Evolutionary conservation across 2,329 filamentous ascomycete species (phyloP), one percentile per base, ranked within the genome.

Genomic region (Elsinoe necatrix): DNA sequence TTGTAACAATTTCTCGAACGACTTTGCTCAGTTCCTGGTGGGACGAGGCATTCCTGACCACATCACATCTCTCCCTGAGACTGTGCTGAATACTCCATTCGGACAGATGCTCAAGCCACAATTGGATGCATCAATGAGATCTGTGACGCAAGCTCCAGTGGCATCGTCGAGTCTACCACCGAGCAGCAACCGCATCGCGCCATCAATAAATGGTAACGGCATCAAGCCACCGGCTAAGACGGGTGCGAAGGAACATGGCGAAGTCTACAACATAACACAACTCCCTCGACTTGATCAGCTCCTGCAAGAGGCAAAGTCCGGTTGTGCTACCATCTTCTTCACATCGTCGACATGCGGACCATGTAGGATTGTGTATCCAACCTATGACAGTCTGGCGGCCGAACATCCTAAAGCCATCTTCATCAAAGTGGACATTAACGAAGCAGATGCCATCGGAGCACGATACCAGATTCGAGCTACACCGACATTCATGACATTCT

Each of bases 1-100:
- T 68, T 97, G 92, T 75, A 98, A 97, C 74, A 96, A 96, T 71
- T 98, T 97, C 71, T 89, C 87, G 2, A 92, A 97, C 66, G 90
- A 95, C 60, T 85, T 97, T 62, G 77, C 89, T 61, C 93, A 88
- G 70, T 97, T 97, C 61, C 76, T 97, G 0, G 76, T 96, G 0
- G 92, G 93, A 20, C 87, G 84, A 63, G 87, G 89, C 2, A 97
- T 97, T 59, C 93, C 93, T 0, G 80, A 84, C 1, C 84, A 95
- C 64, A 97, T 98, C 62, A 80, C 82, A 27, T 89, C 85, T 62
- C 84, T 97, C 67, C 92, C 92, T 0, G 80, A 90, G 65, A 86
- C 85, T 0, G 91, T 97, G 7, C 77, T 97, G 11, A 83, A 87
- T 58, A 93, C 89, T 0, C 89, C 89, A 0, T 86, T 95, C 66